Evolutionary conservation across 257 asterid species (phyloP), one percentile per base, ranked within the genome.

Genomic region (Leonotis leonurus): DNA sequence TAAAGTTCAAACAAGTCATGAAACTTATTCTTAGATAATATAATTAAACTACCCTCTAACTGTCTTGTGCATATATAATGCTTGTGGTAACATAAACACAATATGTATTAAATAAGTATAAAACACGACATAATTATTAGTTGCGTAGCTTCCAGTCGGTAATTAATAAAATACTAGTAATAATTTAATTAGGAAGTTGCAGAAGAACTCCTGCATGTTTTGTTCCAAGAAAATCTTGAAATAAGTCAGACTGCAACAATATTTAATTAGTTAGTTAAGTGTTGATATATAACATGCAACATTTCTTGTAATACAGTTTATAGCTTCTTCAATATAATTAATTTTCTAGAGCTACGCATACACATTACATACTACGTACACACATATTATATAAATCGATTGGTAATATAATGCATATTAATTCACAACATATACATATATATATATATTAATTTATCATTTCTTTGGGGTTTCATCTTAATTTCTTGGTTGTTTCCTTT

Each of bases 401-500:
- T 27, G 2, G 32, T 27, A 27, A 27, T 2, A n/a, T 2, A 27
- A 27, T 27, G 5, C 5, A 2, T 27, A 27, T 27, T 27, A 27
- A 27, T 27, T 27, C 6, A 45, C 45, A 22, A 27, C 5, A 46
- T 29, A 46, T 22, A 26, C 33, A 6, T 14, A 22, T 14, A 30
- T 6, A 35, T 21, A 52, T 53, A 37, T 5, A 39, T 8, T 33
- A 27, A 27, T 30, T 30, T 4, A 1, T 56, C 9, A 46, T 80
- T 82, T 68, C 78, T 41, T 54, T 3, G 4, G 26, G 36, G 51
- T 71, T 82, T 70, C 83, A 68, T 77, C 39, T 11, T 25, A 60
- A 68, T 77, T 85, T 85, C 90, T 72, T 6, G 87, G 87, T 68
- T 62, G 79, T 22, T 87, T 85, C 90, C 74, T 60, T 53, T 66